Percentiles rank a stretch among this genome's conserved stretches.
Conservation (phyloP, 1,284 basidiomycete species). For the Fistulinella cinereoalba region DNA sequence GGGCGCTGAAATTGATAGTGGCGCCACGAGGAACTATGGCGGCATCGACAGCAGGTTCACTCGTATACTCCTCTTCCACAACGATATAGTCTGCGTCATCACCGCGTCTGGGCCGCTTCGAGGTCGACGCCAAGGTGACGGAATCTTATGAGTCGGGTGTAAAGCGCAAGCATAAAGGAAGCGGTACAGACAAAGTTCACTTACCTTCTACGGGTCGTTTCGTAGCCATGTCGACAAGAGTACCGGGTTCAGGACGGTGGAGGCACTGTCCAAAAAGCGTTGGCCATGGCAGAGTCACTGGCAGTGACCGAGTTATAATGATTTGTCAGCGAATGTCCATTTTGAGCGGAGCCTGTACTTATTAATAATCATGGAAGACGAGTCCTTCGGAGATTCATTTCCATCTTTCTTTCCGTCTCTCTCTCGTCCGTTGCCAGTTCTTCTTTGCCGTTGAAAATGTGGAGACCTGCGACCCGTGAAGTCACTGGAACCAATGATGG, state of each 20-base stretch:
- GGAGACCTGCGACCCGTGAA: slow-evolving; percentile 83
- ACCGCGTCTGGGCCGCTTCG: slow-evolving; percentile 51
- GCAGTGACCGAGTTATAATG: background rate
- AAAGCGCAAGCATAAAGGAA: background rate
- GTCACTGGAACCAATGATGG: slow-evolving; percentile 84
- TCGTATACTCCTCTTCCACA: slow-evolving; percentile 50
- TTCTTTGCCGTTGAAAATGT: slow-evolving; percentile 66
- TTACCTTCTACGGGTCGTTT: slow-evolving; percentile 32
- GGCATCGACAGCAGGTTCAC: slow-evolving; percentile 50
- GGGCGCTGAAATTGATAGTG: slow-evolving; percentile 78
- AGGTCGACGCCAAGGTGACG: slow-evolving; percentile 30
- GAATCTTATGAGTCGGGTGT: slow-evolving; percentile 15
- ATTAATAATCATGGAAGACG: slow-evolving; percentile 9
- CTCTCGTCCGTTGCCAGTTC: slow-evolving; percentile 20
- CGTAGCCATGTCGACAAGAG: slow-evolving; percentile 20
- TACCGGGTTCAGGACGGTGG: background rate
- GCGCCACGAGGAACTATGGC: slow-evolving; percentile 62
- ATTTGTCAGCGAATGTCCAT: slow-evolving; percentile 29
- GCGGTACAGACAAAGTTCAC: background rate
- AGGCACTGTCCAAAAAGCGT: background rate
- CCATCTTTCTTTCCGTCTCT: slow-evolving; percentile 21
- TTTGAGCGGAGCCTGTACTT: slow-evolving; percentile 36
- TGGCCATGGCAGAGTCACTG: slow-evolving; percentile 2
- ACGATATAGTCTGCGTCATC: slow-evolving; percentile 56
- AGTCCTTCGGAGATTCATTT: slow-evolving; percentile 37